Evolutionary conservation across 2,329 filamentous ascomycete genomes (phyloP).

Genomic region (Nigrospora sphaerica): DNA sequence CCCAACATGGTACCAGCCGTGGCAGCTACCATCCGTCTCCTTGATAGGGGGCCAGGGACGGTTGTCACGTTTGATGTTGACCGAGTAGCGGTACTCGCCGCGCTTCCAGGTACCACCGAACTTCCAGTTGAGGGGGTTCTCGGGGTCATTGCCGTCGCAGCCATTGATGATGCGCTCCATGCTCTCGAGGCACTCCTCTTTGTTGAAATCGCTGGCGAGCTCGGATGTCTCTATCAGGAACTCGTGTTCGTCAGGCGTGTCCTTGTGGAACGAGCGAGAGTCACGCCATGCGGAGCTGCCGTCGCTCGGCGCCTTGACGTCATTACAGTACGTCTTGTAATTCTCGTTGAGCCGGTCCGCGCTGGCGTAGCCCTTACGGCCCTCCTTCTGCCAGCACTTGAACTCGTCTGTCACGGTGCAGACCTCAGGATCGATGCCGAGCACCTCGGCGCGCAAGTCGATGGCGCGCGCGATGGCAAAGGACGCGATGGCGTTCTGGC

Average conservation of each 20-base stretch:
- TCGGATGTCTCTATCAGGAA: background rate
- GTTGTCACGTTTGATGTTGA: constrained; percentile 12
- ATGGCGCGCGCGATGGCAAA: constrained; percentile 15
- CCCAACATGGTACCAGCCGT: background rate
- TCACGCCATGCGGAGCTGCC: constrained; percentile 12
- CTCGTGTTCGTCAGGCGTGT: constrained; percentile 15
- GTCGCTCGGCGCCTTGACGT: constrained; percentile 8
- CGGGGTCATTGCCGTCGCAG: background rate
- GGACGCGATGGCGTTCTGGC: constrained; percentile 19
- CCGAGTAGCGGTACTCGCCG: constrained; percentile 4
- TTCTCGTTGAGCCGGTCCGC: constrained; percentile 13
- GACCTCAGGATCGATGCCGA: constrained; percentile 7
- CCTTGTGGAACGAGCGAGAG: constrained; percentile 14
- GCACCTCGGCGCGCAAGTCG: constrained; percentile 11
- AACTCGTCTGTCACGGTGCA: constrained; percentile 12
- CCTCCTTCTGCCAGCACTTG: constrained; percentile 18
- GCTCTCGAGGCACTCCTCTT: background rate
- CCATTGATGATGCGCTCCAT: background rate
- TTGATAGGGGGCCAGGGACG: no score
- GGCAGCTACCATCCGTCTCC: background rate
- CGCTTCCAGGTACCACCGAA: background rate
- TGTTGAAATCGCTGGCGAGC: background rate
- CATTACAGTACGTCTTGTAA: constrained; percentile 20
- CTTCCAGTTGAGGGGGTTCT: background rate
- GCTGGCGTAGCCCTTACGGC: constrained; percentile 14